phyloP scores from a whole-genome alignment of 768 basidiomycete species.

The Dioszegia hungarica region DNA sequence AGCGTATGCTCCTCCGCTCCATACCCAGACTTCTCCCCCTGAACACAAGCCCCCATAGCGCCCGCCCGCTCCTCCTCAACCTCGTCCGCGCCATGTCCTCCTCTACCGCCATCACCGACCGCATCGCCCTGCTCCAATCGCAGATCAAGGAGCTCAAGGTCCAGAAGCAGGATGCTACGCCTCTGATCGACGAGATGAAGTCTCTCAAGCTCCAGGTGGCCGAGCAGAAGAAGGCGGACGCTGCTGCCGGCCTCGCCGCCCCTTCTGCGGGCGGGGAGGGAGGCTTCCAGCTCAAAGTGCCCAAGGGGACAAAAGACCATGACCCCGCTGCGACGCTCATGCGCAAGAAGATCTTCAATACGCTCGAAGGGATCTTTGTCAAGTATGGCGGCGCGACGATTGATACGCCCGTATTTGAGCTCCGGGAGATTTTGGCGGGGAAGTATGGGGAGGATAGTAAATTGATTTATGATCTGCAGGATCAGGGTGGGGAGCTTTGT shows the following conservation, averaged over 20 bases:
- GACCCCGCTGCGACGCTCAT: slow-evolving; percentile 88
- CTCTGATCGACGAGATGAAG: slow-evolving; percentile 44
- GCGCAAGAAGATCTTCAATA: slow-evolving; percentile 80
- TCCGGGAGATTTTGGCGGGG: slow-evolving; percentile 89
- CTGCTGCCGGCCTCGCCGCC: slow-evolving; percentile 55
- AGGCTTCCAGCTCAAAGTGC: slow-evolving; percentile 74
- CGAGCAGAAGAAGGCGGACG: slow-evolving; percentile 50
- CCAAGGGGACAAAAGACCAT: slow-evolving; percentile 97
- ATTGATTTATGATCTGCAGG: slow-evolving; percentile 93
- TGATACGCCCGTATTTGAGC: slow-evolving; percentile 97
- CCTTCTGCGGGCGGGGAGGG: slow-evolving; percentile 17
- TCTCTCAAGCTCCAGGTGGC: slow-evolving; percentile 48
- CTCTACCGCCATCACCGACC: slow-evolving; percentile 22
- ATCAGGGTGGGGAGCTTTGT: slow-evolving; percentile 95
- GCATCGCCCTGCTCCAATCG: slow-evolving; percentile 34
- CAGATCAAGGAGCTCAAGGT: slow-evolving; percentile 41
- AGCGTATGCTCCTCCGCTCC: neutral
- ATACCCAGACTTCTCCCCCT: too few relatives aligned
- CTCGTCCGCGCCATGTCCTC: slow-evolving; percentile 3
- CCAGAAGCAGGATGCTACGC: slow-evolving; percentile 34
- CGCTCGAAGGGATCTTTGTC: slow-evolving; percentile 80
- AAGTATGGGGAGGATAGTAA: slow-evolving; percentile 96
- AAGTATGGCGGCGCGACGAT: slow-evolving; percentile 84
- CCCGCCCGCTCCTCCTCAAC: too few relatives aligned
- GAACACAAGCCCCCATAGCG: too few relatives aligned